Evolutionary conservation across 2,329 filamentous ascomycete species (phyloP).

Genomic region (Sordariomycetes sp.): DNA sequence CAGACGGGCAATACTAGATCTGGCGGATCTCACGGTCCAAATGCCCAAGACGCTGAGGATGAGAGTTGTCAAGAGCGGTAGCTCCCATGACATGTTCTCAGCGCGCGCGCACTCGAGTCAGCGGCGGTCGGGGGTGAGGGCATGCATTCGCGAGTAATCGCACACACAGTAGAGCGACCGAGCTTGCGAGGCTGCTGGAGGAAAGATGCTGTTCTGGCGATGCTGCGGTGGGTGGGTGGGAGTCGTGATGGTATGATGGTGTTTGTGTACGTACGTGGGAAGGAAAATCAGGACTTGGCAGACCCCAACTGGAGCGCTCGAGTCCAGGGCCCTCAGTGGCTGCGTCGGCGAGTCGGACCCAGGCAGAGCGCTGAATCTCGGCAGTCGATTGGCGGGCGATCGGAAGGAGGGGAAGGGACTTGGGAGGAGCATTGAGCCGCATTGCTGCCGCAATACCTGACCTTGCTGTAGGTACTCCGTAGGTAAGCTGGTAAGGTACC

Average conservation of each 20-base stretch:
- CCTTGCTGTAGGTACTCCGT: too few species aligned
- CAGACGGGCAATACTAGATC: conserved; percentile 13
- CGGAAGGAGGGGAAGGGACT: not conserved
- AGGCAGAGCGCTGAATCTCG: too few species aligned
- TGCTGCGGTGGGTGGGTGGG: not conserved
- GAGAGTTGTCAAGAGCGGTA: conserved; percentile 28
- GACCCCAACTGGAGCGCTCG: not conserved
- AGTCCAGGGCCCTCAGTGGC: not conserved
- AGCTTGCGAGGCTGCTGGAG: not conserved
- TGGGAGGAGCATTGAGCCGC: too few species aligned
- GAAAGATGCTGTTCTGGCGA: too few species aligned
- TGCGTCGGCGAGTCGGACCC: conserved; percentile 1
- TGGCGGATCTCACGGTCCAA: too few species aligned
- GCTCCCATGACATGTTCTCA: conserved; percentile 35
- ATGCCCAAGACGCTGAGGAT: conserved; percentile 26
- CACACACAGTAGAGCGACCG: not conserved
- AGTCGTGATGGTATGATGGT: conserved; percentile 1
- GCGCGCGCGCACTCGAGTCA: conserved; percentile 10
- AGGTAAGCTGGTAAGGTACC: too few species aligned
- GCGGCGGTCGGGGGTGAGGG: not conserved
- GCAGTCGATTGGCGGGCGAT: conserved; percentile 14
- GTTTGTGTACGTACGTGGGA: not conserved
- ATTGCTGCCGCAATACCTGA: too few species aligned
- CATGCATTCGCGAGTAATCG: conserved; percentile 5
- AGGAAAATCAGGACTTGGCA: conserved; percentile 4